These are phyloP conservation scores for Picea abies DNA, from an alignment of 83 land plant species.

Conservation along the genomic window DNA sequence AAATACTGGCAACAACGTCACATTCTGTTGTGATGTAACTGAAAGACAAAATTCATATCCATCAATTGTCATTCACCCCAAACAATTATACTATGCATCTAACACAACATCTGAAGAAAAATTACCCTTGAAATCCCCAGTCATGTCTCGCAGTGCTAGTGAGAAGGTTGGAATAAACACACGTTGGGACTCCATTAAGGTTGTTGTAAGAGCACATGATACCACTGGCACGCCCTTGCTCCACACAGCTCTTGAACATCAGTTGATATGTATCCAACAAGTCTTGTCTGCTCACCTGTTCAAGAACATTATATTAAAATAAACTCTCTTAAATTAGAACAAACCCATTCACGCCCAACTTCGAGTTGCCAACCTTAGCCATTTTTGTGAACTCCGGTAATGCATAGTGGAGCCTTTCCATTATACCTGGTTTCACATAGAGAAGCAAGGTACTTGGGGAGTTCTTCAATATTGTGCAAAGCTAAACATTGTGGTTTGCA, in stretches of 20 bases:
- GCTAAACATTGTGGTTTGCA: no score
- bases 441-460: no score
- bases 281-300: conserved; percentile 51
- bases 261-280: conserved; percentile 87
- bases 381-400: no score
- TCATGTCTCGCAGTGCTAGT: conserved; percentile 56
- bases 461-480: no score
- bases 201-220: conserved; percentile 96
- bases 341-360: no score
- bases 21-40: conserved; percentile 83
- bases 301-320: neutral
- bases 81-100: no score
- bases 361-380: no score
- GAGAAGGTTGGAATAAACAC: conserved; percentile 76
- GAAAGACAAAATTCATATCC: neutral
- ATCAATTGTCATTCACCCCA: no score
- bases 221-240: conserved; percentile 31
- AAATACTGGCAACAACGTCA: conserved; percentile 63
- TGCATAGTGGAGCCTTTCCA: no score
- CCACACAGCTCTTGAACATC: conserved; percentile 74
- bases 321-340: no score
- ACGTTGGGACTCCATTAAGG: conserved; percentile 86
- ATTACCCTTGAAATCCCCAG: conserved; percentile 90
- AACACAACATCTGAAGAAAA: neutral
- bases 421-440: no score